Conservation (phyloP, 2,329 filamentous ascomycete species). For the Penicillium occitanis region DNA sequence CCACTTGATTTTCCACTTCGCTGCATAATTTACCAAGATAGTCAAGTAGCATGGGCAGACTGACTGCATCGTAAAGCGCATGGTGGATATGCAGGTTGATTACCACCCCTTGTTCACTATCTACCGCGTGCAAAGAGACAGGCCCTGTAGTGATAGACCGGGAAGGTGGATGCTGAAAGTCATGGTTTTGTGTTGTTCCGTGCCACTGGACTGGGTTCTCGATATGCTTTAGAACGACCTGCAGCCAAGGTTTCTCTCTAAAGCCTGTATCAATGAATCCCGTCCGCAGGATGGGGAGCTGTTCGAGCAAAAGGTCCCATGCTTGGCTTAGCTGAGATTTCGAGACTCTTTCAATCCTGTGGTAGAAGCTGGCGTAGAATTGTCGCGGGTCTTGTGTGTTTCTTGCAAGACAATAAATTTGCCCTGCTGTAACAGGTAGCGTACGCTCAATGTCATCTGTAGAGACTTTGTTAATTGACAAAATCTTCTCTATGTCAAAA, state of each 20-base stretch:
- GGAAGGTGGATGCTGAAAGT: conserved; percentile 20
- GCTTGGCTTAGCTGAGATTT: conserved; percentile 53
- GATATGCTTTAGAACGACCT: conserved; percentile 56
- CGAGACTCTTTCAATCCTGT: conserved; percentile 43
- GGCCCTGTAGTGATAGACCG: conserved; percentile 26
- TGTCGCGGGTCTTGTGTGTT: conserved; percentile 63
- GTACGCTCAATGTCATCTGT: conserved; percentile 52
- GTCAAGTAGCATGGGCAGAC: conserved; percentile 64
- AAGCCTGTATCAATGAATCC: conserved; percentile 57
- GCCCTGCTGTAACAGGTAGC: conserved; percentile 72
- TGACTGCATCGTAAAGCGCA: conserved; percentile 83
- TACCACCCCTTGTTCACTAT: conserved; percentile 33
- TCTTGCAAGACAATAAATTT: conserved; percentile 74
- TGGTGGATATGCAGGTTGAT: conserved; percentile 70
- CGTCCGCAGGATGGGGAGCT: conserved; percentile 68
- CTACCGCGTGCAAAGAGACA: conserved; percentile 38
- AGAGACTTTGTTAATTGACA: conserved; percentile 40
- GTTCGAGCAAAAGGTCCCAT: conserved; percentile 60
- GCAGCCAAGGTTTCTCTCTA: conserved; percentile 57
- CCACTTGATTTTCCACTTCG: conserved; percentile 19
- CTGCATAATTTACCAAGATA: conserved; percentile 51
- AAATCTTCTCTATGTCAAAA: conserved; percentile 29
- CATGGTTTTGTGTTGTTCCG: conserved; percentile 22
- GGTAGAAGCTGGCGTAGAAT: conserved; percentile 74
- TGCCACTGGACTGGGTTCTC: conserved; percentile 37